These are phyloP conservation scores for Tolypocladium ovalisporum DNA, from an alignment of 2,329 filamentous ascomycete genomes.

Conservation along the genomic window DNA sequence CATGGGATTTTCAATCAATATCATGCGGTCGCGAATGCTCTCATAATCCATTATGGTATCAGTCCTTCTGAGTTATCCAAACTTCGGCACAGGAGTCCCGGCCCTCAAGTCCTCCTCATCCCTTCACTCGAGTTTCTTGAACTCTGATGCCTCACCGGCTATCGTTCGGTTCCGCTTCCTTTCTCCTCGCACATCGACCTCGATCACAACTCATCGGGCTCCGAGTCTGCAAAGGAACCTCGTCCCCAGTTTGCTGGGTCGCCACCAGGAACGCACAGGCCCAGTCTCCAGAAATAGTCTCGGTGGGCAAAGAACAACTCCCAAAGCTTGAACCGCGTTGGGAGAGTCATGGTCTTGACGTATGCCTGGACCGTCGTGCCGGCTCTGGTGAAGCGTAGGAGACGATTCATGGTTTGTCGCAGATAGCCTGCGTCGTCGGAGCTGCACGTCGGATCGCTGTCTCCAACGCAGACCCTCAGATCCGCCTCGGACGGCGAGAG, in stretches of 20 bases:
- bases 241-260: slow-evolving; percentile 58
- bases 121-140: neutral
- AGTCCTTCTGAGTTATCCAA: neutral
- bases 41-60: neutral
- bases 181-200: neutral
- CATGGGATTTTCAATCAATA: neutral
- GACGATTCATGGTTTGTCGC: slow-evolving; percentile 13
- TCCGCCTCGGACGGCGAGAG: slow-evolving; percentile 60
- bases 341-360: slow-evolving; percentile 36
- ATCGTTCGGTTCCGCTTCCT: neutral
- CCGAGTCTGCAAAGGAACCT: slow-evolving; percentile 27
- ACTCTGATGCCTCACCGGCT: neutral
- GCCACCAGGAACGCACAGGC: slow-evolving; percentile 76
- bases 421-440: slow-evolving; percentile 39
- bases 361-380: slow-evolving; percentile 13
- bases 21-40: neutral
- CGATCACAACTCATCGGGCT: slow-evolving; percentile 25
- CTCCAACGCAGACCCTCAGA: slow-evolving; percentile 59
- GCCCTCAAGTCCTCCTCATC: too few relatives aligned
- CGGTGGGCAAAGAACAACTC: slow-evolving; percentile 86
- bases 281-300: slow-evolving; percentile 93
- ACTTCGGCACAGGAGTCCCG: neutral
- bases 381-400: slow-evolving; percentile 12
- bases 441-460: slow-evolving; percentile 62
- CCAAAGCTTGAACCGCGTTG: slow-evolving; percentile 64